phyloP scores from a whole-genome alignment of 129 eudicot species.

The Flaveria brownii region DNA sequence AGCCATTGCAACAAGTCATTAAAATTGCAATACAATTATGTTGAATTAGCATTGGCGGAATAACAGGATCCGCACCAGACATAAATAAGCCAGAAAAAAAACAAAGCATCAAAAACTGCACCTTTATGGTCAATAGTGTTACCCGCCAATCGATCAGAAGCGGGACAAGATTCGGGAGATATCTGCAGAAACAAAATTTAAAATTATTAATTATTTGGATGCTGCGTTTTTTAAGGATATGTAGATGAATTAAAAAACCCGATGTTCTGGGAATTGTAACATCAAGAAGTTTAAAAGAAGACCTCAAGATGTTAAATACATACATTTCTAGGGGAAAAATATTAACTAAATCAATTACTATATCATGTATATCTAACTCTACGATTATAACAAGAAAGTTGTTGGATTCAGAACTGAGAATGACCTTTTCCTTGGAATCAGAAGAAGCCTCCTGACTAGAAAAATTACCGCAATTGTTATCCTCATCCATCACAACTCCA shows the following conservation, averaged over 20 bases:
- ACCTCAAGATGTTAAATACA: neutral
- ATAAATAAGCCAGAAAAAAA: neutral
- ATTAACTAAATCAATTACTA: slow-evolving; percentile 1
- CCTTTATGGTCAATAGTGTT: slow-evolving; percentile 51
- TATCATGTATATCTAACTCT: neutral
- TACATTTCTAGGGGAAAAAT: neutral
- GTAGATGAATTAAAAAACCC: slow-evolving; percentile 8
- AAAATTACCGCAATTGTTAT: slow-evolving; percentile 30
- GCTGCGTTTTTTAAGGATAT: neutral
- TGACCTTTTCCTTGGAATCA: slow-evolving; percentile 51
- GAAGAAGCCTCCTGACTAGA: slow-evolving; percentile 42
- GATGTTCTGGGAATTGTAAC: neutral
- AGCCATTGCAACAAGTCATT: neutral
- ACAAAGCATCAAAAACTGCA: slow-evolving; percentile 31
- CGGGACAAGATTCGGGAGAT: slow-evolving; percentile 37
- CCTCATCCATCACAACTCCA: slow-evolving; percentile 41
- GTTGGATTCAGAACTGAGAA: neutral
- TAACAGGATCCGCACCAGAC: neutral
- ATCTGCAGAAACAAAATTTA: slow-evolving; percentile 49
- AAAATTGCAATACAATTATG: neutral
- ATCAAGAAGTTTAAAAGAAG: neutral
- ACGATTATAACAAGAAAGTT: slow-evolving; percentile 4
- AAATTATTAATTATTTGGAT: neutral
- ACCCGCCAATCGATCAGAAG: slow-evolving; percentile 35
- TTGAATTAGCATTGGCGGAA: neutral